These are phyloP conservation scores for Corrigiola litoralis DNA, from an alignment of 179 eudicot species.

Conservation along the genomic window DNA sequence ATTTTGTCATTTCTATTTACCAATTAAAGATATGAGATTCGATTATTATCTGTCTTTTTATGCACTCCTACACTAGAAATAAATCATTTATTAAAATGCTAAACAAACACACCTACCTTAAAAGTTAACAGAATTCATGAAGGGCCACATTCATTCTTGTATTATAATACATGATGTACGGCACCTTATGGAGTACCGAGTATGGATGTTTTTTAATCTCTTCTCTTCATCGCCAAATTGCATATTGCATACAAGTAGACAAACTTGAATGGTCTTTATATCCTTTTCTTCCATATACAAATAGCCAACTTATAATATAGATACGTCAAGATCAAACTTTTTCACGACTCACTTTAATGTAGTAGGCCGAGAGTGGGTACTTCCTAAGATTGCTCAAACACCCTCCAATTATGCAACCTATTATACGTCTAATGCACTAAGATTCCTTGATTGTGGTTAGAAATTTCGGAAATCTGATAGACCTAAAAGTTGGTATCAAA, in stretches of 20 bases:
- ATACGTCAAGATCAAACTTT: constrained; percentile 18
- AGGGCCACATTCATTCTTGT: too few relatives aligned
- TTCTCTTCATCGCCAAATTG: too few relatives aligned
- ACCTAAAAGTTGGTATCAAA: constrained; percentile 10
- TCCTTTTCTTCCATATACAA: constrained; percentile 7
- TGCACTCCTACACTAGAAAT: too few relatives aligned
- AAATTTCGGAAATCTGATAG: constrained; percentile 1
- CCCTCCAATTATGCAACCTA: constrained; percentile 2
- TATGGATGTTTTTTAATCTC: too few relatives aligned
- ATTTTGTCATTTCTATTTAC: too few relatives aligned
- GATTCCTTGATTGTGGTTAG: constrained; percentile 2
- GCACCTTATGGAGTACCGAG: too few relatives aligned
- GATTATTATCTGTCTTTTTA: too few relatives aligned
- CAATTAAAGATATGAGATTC: too few relatives aligned
- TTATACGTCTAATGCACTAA: neutral
- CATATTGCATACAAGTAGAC: constrained; percentile 9
- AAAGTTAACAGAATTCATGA: too few relatives aligned
- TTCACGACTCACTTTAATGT: neutral
- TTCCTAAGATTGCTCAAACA: constrained; percentile 8
- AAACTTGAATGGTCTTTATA: constrained; percentile 1
- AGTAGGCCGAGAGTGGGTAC: neutral
- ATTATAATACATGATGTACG: too few relatives aligned
- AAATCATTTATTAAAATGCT: too few relatives aligned
- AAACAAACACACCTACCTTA: too few relatives aligned
- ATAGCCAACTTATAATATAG: neutral